These are phyloP conservation scores for Camelina sativa DNA, from an alignment of 345 rosid genomes.

Conservation along the genomic window DNA sequence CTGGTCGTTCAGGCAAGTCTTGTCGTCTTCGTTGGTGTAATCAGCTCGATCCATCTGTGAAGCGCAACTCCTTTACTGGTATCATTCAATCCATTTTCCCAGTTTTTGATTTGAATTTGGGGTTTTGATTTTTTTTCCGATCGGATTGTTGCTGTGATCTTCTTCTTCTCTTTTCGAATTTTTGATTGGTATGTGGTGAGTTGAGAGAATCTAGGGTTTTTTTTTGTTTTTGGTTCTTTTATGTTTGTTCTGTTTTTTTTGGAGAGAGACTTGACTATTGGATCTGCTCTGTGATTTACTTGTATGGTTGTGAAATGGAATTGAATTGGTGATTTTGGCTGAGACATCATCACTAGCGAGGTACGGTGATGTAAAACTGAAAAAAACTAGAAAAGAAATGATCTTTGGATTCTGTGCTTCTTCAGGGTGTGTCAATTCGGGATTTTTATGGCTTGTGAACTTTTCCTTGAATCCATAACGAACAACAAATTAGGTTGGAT, in stretches of 20 bases:
- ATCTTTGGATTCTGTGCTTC: slow-evolving; percentile 13
- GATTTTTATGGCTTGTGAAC: background rate
- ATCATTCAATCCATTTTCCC: background rate
- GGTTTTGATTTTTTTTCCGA: background rate
- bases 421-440: background rate
- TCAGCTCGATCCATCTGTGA: slow-evolving; percentile 82
- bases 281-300: slow-evolving; percentile 7
- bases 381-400: background rate
- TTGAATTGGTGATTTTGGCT: slow-evolving; percentile 16
- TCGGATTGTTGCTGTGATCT: slow-evolving; percentile 20
- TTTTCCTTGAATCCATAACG: background rate
- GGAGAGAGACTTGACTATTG: background rate
- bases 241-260: background rate
- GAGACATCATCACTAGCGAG: background rate
- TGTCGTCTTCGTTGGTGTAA: slow-evolving; percentile 96
- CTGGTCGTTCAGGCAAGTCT: slow-evolving; percentile 87
- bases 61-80: slow-evolving; percentile 87
- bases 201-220: slow-evolving; percentile 30
- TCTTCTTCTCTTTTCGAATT: slow-evolving; percentile 7
- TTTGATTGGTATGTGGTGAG: background rate
- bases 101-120: slow-evolving; percentile 4
- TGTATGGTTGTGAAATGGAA: slow-evolving; percentile 10
- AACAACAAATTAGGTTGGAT: background rate
- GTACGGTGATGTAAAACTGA: background rate
- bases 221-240: background rate